Base-by-base conservation (phyloP, 2,329 filamentous ascomycete species). In the Amauroascus niger region DNA sequence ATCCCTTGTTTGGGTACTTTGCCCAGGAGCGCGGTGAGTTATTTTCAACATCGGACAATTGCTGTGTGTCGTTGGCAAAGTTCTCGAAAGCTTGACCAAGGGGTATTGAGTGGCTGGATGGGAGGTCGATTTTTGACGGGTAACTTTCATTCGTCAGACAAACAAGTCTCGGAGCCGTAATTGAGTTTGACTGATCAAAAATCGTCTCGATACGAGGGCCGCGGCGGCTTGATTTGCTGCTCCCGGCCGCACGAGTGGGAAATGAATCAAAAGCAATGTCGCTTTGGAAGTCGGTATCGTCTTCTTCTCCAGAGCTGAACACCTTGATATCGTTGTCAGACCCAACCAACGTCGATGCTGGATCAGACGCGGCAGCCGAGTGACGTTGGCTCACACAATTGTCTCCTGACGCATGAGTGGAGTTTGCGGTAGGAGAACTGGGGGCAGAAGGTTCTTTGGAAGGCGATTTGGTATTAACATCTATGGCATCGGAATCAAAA, bases 231-330 rank as follows among this genome's bases (percentile, higher is more conserved):
- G 76, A 76, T 53, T 74, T 76, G 61, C 69, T 72, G 52, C 74
- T 78, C 57, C 74, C 72, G 14, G 79, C 80, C 49, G 76, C 76
- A 60, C 78, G 74, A 8, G 80, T 83, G 55, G 78, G 79, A 55
- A 82, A 70, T 47, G 81, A 83, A 66, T 83, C 81, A 67, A 79
- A 83, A 14, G 77, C 73, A 22, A 77, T 81, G 58, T 83, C 81
- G 59, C 79, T 82, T 60, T 79, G 75, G 58, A 79, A 73, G 60
- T 83, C 81, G 46, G 76, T 76, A 57, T 81, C 81, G 60, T 82
- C 79, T 59, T 82, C 80, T 57, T 82, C 79, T 28, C 75, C 72
- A 20, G 78, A 81, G 39, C 75, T 76, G 58, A 80, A 72, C 28
- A 76, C 72, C 53, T 77, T 75, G 57, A 76, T 76, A 60, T 83